Evolutionary conservation across 129 eudicot genomes (phyloP).

Genomic region (Artemisia tridentata): DNA sequence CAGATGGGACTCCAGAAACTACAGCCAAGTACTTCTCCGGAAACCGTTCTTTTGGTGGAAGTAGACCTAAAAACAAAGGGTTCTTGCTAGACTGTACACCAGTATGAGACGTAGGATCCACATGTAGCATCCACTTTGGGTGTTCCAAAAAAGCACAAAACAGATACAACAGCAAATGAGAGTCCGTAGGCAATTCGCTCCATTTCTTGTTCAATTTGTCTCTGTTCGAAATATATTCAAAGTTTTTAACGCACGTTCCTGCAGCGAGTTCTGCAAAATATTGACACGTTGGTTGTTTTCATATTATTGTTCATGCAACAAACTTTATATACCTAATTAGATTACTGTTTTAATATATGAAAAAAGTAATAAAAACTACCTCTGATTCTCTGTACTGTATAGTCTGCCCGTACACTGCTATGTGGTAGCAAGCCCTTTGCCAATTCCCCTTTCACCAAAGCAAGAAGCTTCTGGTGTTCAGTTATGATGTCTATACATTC

Average conservation of each 20-base stretch:
- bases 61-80: slow-evolving; percentile 79
- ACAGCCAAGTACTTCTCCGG: slow-evolving; percentile 87
- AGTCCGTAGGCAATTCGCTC: slow-evolving; percentile 88
- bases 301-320: slow-evolving; percentile 6
- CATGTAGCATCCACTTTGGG: slow-evolving; percentile 94
- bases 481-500: slow-evolving; percentile 84
- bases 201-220: slow-evolving; percentile 78
- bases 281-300: slow-evolving; percentile 4
- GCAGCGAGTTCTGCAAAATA: slow-evolving; percentile 71
- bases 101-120: slow-evolving; percentile 80
- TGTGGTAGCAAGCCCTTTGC: slow-evolving; percentile 91
- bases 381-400: slow-evolving; percentile 71
- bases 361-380: slow-evolving; percentile 39
- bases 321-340: slow-evolving; percentile 3
- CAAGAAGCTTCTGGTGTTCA: slow-evolving; percentile 85
- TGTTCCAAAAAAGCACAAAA: slow-evolving; percentile 92
- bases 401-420: slow-evolving; percentile 77
- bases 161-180: slow-evolving; percentile 79
- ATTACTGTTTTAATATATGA: neutral
- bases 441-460: slow-evolving; percentile 93
- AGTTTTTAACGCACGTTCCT: slow-evolving; percentile 89
- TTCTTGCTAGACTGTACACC: slow-evolving; percentile 88
- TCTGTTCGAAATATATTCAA: slow-evolving; percentile 58
- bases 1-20: slow-evolving; percentile 73
- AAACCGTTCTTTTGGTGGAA: slow-evolving; percentile 92